These are phyloP conservation scores for Castanopsis chinensis DNA, from an alignment of 306 rosid genomes.

Conservation along the genomic window DNA sequence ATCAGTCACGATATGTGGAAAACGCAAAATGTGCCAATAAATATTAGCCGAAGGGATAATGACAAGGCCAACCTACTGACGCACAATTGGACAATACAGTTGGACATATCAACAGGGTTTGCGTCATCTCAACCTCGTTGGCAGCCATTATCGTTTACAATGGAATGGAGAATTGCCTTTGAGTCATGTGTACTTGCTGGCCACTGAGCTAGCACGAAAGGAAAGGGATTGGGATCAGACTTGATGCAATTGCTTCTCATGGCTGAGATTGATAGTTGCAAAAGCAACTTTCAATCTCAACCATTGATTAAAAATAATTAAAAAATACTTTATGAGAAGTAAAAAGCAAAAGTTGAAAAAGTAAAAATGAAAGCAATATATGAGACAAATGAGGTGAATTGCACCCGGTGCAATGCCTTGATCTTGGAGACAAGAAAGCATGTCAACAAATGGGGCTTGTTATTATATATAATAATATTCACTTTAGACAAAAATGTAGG, in stretches of 20 bases:
- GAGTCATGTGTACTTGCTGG: conserved; percentile 45
- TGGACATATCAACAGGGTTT: conserved; percentile 15
- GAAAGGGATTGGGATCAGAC: too few relatives aligned
- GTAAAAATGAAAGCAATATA: too few relatives aligned
- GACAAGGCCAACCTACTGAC: background rate
- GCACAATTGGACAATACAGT: conserved; percentile 3
- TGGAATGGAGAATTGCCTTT: conserved; percentile 23
- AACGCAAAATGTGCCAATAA: background rate
- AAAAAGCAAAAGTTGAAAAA: too few relatives aligned
- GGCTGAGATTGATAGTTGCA: too few relatives aligned
- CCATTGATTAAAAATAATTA: too few relatives aligned
- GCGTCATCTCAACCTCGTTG: conserved; percentile 27
- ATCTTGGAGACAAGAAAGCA: conserved; percentile 35
- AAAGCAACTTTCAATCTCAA: too few relatives aligned
- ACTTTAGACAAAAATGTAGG: conserved; percentile 14
- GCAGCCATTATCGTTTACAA: conserved; percentile 30
- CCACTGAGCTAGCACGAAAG: conserved; percentile 34
- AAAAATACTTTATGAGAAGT: too few relatives aligned
- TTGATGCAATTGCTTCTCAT: too few relatives aligned
- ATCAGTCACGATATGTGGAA: background rate
- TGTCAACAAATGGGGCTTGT: conserved; percentile 8
- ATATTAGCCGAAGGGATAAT: background rate
- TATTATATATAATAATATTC: conserved; percentile 9
- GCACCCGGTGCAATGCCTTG: background rate
- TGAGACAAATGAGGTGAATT: too few relatives aligned